Evolutionary conservation across 2,329 filamentous ascomycete species (phyloP).

Genomic region (Hirsutella minnesotensis): DNA sequence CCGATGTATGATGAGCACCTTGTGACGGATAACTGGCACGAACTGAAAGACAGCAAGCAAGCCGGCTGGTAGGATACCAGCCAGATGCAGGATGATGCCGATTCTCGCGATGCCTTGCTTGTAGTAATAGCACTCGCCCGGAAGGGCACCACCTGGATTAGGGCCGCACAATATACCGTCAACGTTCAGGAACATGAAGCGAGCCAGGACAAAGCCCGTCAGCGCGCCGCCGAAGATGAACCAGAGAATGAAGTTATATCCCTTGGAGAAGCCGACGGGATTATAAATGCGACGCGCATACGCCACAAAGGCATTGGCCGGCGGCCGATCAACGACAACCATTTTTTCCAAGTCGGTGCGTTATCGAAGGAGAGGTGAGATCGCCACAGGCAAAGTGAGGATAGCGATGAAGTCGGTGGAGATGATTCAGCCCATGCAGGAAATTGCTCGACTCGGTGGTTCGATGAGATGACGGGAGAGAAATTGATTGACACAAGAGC

Average conservation of each 20-base stretch:
- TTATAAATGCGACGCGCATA: neutral
- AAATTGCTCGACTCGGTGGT: too few relatives aligned
- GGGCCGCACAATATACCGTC: constrained; percentile 18
- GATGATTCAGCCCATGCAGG: too few relatives aligned
- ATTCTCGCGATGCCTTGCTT: constrained; percentile 14
- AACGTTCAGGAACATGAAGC: constrained; percentile 35
- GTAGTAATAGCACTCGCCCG: constrained; percentile 28
- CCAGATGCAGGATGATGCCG: constrained; percentile 33
- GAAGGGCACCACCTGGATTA: constrained; percentile 7
- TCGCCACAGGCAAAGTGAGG: too few relatives aligned
- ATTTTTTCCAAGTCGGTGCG: neutral
- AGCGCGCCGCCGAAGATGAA: constrained; percentile 28
- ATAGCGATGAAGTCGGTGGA: too few relatives aligned
- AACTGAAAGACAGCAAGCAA: constrained; percentile 34
- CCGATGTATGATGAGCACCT: constrained; percentile 39
- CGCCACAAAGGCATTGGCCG: neutral
- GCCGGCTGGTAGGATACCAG: constrained; percentile 26
- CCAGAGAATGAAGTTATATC: neutral
- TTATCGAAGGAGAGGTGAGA: neutral
- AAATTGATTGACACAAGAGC: too few relatives aligned
- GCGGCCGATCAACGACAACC: neutral
- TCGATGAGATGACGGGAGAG: too few relatives aligned
- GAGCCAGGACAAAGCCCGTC: constrained; percentile 34
- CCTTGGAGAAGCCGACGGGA: neutral
- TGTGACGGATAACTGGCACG: constrained; percentile 31